These are phyloP conservation scores for Podospora appendiculata DNA, from an alignment of 495 filamentous ascomycete species.

Conservation along the genomic window DNA sequence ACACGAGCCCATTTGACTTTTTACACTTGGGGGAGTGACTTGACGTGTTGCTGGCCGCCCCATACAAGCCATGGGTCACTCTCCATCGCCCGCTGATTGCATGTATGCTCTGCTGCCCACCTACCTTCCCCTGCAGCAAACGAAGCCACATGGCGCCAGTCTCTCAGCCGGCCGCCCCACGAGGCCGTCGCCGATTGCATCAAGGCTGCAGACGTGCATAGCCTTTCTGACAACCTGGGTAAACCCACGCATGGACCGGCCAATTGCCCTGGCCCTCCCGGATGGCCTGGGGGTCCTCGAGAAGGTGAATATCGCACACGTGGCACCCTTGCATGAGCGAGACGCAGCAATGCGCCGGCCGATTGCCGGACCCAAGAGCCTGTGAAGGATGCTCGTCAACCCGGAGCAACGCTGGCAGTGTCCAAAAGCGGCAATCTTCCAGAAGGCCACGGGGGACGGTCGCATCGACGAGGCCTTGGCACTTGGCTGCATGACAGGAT, in stretches of 20 bases:
- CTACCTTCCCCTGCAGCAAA: not conserved
- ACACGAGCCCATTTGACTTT: too few relatives aligned
- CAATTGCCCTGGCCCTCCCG: too few relatives aligned
- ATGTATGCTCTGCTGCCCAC: not conserved
- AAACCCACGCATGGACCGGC: too few relatives aligned
- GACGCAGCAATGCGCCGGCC: not conserved
- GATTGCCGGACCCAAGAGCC: not conserved
- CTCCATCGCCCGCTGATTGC: not conserved
- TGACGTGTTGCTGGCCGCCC: not conserved
- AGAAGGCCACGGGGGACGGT: not conserved
- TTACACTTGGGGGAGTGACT: too few relatives aligned
- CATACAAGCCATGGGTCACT: not conserved
- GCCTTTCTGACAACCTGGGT: too few relatives aligned
- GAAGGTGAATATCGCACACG: too few relatives aligned
- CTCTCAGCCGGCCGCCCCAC: not conserved
- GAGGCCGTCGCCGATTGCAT: not conserved
- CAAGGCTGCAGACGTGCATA: too few relatives aligned
- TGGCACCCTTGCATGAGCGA: not conserved
- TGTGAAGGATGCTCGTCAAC: too few relatives aligned
- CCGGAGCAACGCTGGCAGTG: not conserved
- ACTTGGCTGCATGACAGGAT: not conserved
- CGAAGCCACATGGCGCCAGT: not conserved
- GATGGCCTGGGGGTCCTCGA: too few relatives aligned
- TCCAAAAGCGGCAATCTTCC: not conserved
- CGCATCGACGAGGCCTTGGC: not conserved